Evolutionary conservation across 2,329 filamentous ascomycete species (phyloP).

Genomic region (Fusarium foetens): DNA sequence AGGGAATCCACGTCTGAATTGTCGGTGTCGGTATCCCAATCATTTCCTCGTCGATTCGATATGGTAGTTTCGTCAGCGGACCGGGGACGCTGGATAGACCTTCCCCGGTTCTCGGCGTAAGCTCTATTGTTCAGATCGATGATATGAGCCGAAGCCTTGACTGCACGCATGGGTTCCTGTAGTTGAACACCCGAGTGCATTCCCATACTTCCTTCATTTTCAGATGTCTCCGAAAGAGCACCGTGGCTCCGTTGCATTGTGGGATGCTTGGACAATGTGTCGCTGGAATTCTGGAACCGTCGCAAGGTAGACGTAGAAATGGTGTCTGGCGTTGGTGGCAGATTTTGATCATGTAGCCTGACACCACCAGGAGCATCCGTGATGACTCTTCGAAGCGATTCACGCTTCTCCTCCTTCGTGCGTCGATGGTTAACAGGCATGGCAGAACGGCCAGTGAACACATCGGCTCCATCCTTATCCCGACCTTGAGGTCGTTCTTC

Average conservation of each 20-base stretch:
- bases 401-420: constrained; percentile 59
- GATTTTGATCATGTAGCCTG: constrained; percentile 54
- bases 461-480: constrained; percentile 37
- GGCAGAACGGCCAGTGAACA: constrained; percentile 25
- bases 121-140: constrained; percentile 37
- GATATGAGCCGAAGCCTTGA: constrained; percentile 34
- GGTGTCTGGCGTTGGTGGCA: constrained; percentile 70
- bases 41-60: constrained; percentile 53
- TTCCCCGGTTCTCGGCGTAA: constrained; percentile 31
- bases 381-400: constrained; percentile 59
- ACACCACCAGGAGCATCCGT: constrained; percentile 58
- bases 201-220: constrained; percentile 29
- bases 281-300: constrained; percentile 61
- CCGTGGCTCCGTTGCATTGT: constrained; percentile 46
- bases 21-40: constrained; percentile 58
- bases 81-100: constrained; percentile 53
- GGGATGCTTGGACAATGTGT: constrained; percentile 54
- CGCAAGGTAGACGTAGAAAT: constrained; percentile 66
- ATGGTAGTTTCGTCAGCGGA: constrained; percentile 60
- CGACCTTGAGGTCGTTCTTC: constrained; percentile 47
- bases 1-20: constrained; percentile 56
- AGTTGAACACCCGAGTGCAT: constrained; percentile 32
- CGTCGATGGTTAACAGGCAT: constrained; percentile 39
- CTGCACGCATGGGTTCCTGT: constrained; percentile 21
- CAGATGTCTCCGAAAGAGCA: constrained; percentile 45